A percentile compares a stretch with the other conserved stretches of the same genome.
phyloP scores from a whole-genome alignment of 768 basidiomycete species.

The Atractiella rhizophila region DNA sequence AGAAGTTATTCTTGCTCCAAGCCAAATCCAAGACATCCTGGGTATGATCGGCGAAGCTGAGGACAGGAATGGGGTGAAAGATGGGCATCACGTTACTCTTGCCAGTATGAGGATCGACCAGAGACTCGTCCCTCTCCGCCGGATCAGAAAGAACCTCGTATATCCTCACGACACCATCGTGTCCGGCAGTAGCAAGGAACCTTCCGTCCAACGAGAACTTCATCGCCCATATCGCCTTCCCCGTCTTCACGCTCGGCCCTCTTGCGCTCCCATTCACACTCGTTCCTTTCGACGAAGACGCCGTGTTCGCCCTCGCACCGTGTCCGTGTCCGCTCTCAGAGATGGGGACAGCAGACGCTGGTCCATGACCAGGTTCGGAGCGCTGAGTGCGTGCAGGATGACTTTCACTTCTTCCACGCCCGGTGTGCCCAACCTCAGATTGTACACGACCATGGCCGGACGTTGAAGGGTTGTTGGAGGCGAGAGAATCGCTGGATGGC shows the following conservation, averaged over 20 bases:
- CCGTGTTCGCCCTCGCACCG: not conserved
- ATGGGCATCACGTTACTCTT: constrained; percentile 1
- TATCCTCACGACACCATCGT: constrained; percentile 18
- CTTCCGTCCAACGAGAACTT: constrained; percentile 15
- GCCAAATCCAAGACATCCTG: constrained; percentile 17
- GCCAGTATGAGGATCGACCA: not conserved
- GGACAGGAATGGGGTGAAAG: not conserved
- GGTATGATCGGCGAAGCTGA: constrained; percentile 6
- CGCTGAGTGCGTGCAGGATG: not conserved
- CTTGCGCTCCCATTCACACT: not conserved
- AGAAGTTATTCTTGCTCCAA: constrained; percentile 20
- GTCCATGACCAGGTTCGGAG: not conserved
- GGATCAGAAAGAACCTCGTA: constrained; percentile 13
- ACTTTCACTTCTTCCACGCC: not conserved
- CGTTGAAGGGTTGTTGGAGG: not conserved
- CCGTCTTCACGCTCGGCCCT: constrained; percentile 2
- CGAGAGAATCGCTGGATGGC: not conserved
- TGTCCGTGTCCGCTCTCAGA: not conserved
- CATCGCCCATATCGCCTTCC: constrained; percentile 16
- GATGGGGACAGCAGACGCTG: not conserved
- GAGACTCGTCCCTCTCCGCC: not conserved
- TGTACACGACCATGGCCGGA: not conserved
- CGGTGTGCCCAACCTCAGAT: not conserved
- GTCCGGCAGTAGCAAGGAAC: constrained; percentile 17
- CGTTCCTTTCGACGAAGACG: not conserved